Percentiles rank a stretch among this genome's conserved stretches.
Conservation (phyloP, 2,329 filamentous ascomycete species). For the Teratosphaeria destructans region DNA sequence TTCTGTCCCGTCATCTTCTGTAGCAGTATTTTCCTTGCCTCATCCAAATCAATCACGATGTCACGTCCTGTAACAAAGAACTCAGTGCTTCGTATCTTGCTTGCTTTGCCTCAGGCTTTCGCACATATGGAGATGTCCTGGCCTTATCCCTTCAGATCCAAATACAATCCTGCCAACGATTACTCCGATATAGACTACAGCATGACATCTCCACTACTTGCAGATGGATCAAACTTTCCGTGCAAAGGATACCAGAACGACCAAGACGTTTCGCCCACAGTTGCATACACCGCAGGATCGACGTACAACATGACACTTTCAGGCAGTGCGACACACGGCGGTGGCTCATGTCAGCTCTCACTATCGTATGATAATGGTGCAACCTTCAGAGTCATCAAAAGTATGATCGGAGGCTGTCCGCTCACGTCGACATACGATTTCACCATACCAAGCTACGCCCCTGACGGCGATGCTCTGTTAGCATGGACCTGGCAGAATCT, state of each 20-base stretch:
- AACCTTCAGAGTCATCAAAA: constrained; percentile 59
- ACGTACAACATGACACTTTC: constrained; percentile 53
- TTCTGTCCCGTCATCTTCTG: not conserved
- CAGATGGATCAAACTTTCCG: constrained; percentile 56
- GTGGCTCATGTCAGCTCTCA: constrained; percentile 67
- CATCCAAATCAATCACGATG: not conserved
- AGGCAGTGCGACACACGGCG: constrained; percentile 46
- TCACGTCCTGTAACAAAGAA: not conserved
- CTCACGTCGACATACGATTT: constrained; percentile 50
- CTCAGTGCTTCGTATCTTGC: constrained; percentile 4
- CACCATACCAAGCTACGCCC: constrained; percentile 53
- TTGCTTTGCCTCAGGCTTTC: constrained; percentile 11
- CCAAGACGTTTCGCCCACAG: constrained; percentile 42
- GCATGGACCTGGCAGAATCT: constrained; percentile 52
- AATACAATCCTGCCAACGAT: constrained; percentile 35
- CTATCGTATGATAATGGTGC: constrained; percentile 62
- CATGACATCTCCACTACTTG: constrained; percentile 56
- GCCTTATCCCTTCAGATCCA: constrained; percentile 44
- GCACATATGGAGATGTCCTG: constrained; percentile 47
- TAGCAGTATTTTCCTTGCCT: not conserved
- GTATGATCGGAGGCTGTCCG: constrained; percentile 49
- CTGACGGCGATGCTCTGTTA: constrained; percentile 52
- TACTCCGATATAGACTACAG: constrained; percentile 53
- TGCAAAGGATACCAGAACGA: constrained; percentile 60
- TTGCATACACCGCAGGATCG: constrained; percentile 52